phyloP scores from a whole-genome alignment of 2,329 filamentous ascomycete species.

The Ustilaginoidea virens region DNA sequence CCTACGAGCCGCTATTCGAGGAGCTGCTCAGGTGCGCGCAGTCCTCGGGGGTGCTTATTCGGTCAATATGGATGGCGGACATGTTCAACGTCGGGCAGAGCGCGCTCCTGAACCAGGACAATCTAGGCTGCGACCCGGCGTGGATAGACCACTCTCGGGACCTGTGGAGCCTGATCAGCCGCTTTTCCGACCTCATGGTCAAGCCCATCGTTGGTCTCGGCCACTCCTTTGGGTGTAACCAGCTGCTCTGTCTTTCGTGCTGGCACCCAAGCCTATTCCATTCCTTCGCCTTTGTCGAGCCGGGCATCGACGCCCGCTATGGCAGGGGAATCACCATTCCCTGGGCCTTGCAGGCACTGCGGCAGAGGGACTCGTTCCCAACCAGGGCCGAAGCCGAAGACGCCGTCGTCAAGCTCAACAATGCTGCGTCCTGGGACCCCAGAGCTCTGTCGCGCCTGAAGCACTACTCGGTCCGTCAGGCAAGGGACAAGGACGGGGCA shows the following conservation, averaged over 20 bases:
- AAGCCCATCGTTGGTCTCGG: slow-evolving; percentile 3
- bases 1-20: slow-evolving; percentile 2
- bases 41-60: not conserved
- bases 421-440: not conserved
- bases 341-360: slow-evolving; percentile 1
- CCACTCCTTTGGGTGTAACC: slow-evolving; percentile 3
- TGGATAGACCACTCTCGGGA: slow-evolving; percentile 4
- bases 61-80: slow-evolving; percentile 2
- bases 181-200: not conserved
- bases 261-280: slow-evolving; percentile 4
- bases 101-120: slow-evolving; percentile 2
- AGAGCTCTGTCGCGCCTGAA: slow-evolving; percentile 1
- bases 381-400: slow-evolving; percentile 1
- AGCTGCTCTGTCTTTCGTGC: slow-evolving; percentile 3
- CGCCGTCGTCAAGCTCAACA: slow-evolving; percentile 1
- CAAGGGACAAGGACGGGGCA: not conserved
- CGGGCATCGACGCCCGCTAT: slow-evolving; percentile 2
- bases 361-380: slow-evolving; percentile 1
- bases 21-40: not conserved
- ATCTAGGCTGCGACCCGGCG: slow-evolving; percentile 3
- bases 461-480: slow-evolving; percentile 1
- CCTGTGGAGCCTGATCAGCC: slow-evolving; percentile 1
- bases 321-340: slow-evolving; percentile 1
- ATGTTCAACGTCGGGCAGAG: slow-evolving; percentile 3
- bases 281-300: slow-evolving; percentile 4